Evolutionary conservation across 345 rosid species (phyloP).

Genomic region (Aegle marmelos): DNA sequence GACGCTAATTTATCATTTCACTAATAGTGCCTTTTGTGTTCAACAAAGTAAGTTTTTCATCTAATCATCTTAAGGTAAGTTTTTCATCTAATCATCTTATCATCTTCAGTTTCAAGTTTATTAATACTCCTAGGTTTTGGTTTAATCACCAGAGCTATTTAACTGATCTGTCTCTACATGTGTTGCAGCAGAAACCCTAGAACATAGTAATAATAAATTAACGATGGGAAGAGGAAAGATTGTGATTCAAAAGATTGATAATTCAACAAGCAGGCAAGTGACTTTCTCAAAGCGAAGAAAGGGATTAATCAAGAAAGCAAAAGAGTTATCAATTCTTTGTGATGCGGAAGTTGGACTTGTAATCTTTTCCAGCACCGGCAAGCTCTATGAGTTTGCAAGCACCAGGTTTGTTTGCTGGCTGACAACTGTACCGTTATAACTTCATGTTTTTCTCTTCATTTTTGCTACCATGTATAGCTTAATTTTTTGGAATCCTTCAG

Average conservation of each 20-base stretch:
- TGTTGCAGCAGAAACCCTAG: constrained; percentile 36
- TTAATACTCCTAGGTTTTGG: not conserved
- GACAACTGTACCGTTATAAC: not conserved
- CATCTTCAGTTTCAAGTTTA: constrained; percentile 1
- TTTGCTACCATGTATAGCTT: not conserved
- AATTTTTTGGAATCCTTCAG: not conserved
- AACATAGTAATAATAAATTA: not conserved
- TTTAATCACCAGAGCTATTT: not conserved
- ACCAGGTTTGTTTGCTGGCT: constrained; percentile 30
- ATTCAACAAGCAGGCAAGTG: constrained; percentile 44
- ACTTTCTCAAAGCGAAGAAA: constrained; percentile 50
- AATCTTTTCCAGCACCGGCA: constrained; percentile 41
- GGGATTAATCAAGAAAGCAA: constrained; percentile 46
- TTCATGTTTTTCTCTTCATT: not conserved
- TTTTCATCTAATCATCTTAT: constrained; percentile 10
- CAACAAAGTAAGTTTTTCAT: constrained; percentile 26
- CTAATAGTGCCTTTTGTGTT: constrained; percentile 9
- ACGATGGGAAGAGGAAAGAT: constrained; percentile 54
- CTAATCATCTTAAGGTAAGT: constrained; percentile 26
- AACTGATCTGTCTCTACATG: not conserved
- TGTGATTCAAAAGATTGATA: constrained; percentile 42
- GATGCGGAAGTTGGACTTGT: constrained; percentile 46
- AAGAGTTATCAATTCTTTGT: constrained; percentile 43
- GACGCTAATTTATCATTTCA: constrained; percentile 4
- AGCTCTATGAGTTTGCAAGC: constrained; percentile 42